Conservation (phyloP, 2,329 filamentous ascomycete genomes). For the Verticillium alfalfae region DNA sequence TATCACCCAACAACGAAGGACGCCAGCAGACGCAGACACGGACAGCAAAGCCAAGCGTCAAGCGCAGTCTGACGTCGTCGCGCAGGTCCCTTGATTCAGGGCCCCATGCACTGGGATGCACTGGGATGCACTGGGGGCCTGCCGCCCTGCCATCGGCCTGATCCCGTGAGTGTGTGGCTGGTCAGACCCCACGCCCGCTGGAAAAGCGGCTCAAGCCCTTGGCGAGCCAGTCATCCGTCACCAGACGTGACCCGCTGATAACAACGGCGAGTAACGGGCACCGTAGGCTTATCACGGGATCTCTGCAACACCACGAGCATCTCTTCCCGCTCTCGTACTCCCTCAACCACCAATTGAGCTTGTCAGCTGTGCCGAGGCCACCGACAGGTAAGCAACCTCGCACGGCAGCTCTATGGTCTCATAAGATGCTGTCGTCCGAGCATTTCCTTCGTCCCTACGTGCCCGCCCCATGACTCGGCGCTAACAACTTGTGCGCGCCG, state of each 20-base stretch:
- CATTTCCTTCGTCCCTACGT: background rate
- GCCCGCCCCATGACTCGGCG: background rate
- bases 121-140: background rate
- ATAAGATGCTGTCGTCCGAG: background rate
- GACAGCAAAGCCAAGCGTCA: background rate
- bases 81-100: background rate
- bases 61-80: background rate
- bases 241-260: background rate
- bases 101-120: background rate
- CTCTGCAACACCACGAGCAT: constrained; percentile 1
- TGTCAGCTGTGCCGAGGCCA: constrained; percentile 8
- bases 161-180: background rate
- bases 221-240: background rate
- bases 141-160: background rate
- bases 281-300: constrained; percentile 11
- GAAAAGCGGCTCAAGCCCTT: background rate
- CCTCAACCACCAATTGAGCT: constrained; percentile 10
- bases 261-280: background rate
- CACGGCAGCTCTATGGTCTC: background rate
- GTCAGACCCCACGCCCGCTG: background rate
- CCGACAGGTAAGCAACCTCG: background rate
- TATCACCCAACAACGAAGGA: too few relatives aligned
- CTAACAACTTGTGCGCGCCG: background rate
- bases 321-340: background rate
- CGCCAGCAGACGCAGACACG: too few relatives aligned